Conservation (phyloP, 805 yeast species). For the Metschnikowia lochheadii region DNA sequence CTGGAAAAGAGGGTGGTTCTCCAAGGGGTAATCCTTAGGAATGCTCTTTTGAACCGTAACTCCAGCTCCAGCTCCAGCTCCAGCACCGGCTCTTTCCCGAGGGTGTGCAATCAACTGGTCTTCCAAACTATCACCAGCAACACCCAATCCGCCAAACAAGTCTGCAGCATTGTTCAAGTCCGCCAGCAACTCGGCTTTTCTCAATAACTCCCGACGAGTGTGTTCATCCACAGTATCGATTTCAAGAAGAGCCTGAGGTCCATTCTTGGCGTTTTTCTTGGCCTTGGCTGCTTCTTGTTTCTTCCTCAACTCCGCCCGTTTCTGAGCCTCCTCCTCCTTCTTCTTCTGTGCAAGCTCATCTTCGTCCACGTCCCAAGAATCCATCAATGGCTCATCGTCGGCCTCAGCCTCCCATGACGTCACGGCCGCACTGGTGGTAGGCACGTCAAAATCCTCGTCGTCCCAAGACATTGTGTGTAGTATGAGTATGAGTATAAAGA, state of each 20-base stretch:
- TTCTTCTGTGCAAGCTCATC: slow-evolving; percentile 60
- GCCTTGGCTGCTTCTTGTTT: slow-evolving; percentile 46
- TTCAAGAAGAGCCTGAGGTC: slow-evolving; percentile 43
- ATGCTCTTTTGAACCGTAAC: slow-evolving; percentile 30
- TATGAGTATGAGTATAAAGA: background rate
- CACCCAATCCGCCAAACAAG: slow-evolving; percentile 70
- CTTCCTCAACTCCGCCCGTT: slow-evolving; percentile 42
- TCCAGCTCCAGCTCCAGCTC: slow-evolving; percentile 24
- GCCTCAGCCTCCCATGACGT: slow-evolving; percentile 83
- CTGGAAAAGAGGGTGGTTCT: slow-evolving; percentile 76
- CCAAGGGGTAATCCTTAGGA: slow-evolving; percentile 57
- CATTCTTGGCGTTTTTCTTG: slow-evolving; percentile 39
- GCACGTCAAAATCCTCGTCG: slow-evolving; percentile 86
- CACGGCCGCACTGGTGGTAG: slow-evolving; percentile 45
- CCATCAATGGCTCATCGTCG: slow-evolving; percentile 72
- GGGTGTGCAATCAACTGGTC: slow-evolving; percentile 48
- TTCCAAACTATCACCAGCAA: slow-evolving; percentile 36
- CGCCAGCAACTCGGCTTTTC: slow-evolving; percentile 74
- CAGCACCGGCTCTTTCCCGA: slow-evolving; percentile 42
- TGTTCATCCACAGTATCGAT: slow-evolving; percentile 68
- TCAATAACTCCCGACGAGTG: slow-evolving; percentile 71
- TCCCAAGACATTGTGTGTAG: slow-evolving; percentile 53
- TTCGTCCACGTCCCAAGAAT: slow-evolving; percentile 83
- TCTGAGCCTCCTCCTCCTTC: slow-evolving; percentile 39
- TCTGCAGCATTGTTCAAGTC: slow-evolving; percentile 94